phyloP scores from a whole-genome alignment of 768 basidiomycete genomes.

The Termitomyces sp. region DNA sequence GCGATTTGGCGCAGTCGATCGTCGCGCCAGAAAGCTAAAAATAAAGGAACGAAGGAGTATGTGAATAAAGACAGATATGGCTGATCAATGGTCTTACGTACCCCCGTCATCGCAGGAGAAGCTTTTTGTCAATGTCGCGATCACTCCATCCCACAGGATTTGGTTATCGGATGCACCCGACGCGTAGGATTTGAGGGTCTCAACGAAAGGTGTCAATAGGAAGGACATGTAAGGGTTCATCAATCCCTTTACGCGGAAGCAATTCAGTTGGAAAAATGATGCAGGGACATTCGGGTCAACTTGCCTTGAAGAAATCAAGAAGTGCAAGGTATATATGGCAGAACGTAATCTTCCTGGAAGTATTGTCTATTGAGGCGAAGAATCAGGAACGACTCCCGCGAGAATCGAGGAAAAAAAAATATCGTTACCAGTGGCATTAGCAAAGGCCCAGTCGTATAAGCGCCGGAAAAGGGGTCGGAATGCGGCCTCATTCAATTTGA shows the following conservation, averaged over 20 bases:
- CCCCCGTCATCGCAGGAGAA: conserved; percentile 78
- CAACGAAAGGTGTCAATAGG: conserved; percentile 60
- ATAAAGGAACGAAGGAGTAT: background rate
- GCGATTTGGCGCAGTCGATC: conserved; percentile 66
- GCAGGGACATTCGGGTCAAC: conserved; percentile 4
- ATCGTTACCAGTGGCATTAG: conserved; percentile 39
- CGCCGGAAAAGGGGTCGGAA: conserved; percentile 92
- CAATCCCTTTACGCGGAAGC: conserved; percentile 43
- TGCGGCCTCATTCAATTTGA: conserved; percentile 86
- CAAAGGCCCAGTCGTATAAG: conserved; percentile 93
- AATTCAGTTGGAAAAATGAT: background rate
- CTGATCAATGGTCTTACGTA: conserved; percentile 26
- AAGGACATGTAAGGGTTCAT: conserved; percentile 91
- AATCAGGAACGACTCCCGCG: conserved; percentile 2
- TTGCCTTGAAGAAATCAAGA: conserved; percentile 85
- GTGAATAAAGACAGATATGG: background rate
- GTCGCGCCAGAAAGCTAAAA: conserved; percentile 83
- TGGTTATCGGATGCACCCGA: conserved; percentile 25
- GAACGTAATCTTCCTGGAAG: conserved; percentile 61
- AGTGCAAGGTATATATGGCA: conserved; percentile 68
- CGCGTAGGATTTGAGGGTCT: conserved; percentile 50
- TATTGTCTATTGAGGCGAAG: conserved; percentile 18
- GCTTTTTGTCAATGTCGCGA: conserved; percentile 62
- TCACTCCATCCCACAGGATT: conserved; percentile 56
- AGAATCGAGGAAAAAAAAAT: background rate